Conservation (phyloP, 768 basidiomycete genomes). For the Tremella mesenterica region DNA sequence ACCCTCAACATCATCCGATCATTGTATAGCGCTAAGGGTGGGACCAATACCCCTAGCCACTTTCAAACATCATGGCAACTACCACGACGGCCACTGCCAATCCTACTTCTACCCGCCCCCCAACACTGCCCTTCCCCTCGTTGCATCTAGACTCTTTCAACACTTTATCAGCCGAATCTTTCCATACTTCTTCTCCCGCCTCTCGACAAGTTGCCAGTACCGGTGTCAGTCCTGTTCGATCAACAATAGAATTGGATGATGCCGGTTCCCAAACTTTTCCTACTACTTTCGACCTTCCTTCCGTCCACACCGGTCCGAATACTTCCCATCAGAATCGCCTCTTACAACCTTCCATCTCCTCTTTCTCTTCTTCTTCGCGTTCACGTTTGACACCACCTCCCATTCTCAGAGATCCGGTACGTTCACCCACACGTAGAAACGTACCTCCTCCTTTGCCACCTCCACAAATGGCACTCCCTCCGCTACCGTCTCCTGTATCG, state of each 20-base stretch:
- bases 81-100: too few relatives aligned
- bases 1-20: too few relatives aligned
- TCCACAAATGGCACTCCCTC: too few relatives aligned
- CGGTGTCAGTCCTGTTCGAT: background rate
- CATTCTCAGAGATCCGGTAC: too few relatives aligned
- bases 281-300: slow-evolving; percentile 5
- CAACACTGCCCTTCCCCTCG: slow-evolving; percentile 24
- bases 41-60: too few relatives aligned
- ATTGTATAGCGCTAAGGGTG: too few relatives aligned
- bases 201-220: background rate
- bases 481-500: slow-evolving; percentile 26
- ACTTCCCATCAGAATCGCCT: background rate
- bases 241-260: background rate
- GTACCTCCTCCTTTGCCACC: too few relatives aligned
- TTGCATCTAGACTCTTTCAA: slow-evolving; percentile 33
- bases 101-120: slow-evolving; percentile 15
- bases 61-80: too few relatives aligned
- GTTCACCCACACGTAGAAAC: too few relatives aligned
- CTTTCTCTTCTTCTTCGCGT: background rate
- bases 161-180: slow-evolving; percentile 9
- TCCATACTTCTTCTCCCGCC: slow-evolving; percentile 4
- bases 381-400: too few relatives aligned
- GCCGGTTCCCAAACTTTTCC: background rate
- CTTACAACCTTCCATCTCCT: too few relatives aligned
- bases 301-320: slow-evolving; percentile 1